phyloP scores from a whole-genome alignment of 371 early-diverging fungal genomes.

The Saksenaea vasiformis region DNA sequence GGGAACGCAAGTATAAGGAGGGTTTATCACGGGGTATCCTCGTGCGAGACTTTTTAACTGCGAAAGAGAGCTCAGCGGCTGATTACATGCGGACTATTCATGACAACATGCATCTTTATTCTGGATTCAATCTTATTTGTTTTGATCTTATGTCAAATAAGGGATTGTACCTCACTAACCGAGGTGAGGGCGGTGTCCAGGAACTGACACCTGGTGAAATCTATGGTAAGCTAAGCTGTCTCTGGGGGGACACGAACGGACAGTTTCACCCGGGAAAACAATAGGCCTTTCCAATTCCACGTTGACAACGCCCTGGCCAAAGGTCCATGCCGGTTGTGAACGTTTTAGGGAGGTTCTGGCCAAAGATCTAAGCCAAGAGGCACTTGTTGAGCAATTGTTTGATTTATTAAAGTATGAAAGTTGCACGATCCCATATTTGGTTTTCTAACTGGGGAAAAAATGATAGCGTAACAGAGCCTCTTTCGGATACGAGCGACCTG shows the following conservation, averaged over 20 bases:
- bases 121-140: slow-evolving; percentile 58
- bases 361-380: slow-evolving; percentile 17
- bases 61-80: slow-evolving; percentile 14
- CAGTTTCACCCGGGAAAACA: neutral
- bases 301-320: slow-evolving; percentile 52
- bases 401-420: slow-evolving; percentile 38
- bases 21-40: slow-evolving; percentile 55
- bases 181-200: slow-evolving; percentile 27
- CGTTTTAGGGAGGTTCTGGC: slow-evolving; percentile 34
- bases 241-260: neutral
- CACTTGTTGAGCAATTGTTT: slow-evolving; percentile 48
- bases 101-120: slow-evolving; percentile 30
- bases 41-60: slow-evolving; percentile 43
- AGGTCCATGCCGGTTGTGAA: slow-evolving; percentile 45
- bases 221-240: slow-evolving; percentile 34
- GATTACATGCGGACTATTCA: slow-evolving; percentile 26
- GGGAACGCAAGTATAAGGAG: slow-evolving; percentile 47
- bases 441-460: too few species aligned
- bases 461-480: slow-evolving; percentile 21
- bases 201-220: slow-evolving; percentile 23
- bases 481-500: slow-evolving; percentile 13
- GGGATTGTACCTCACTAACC: slow-evolving; percentile 38
- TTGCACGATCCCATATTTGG: neutral
- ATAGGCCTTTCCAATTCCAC: slow-evolving; percentile 56
- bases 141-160: slow-evolving; percentile 39